Conservation (phyloP, 306 rosid genomes). For the Rubus idaeus region DNA sequence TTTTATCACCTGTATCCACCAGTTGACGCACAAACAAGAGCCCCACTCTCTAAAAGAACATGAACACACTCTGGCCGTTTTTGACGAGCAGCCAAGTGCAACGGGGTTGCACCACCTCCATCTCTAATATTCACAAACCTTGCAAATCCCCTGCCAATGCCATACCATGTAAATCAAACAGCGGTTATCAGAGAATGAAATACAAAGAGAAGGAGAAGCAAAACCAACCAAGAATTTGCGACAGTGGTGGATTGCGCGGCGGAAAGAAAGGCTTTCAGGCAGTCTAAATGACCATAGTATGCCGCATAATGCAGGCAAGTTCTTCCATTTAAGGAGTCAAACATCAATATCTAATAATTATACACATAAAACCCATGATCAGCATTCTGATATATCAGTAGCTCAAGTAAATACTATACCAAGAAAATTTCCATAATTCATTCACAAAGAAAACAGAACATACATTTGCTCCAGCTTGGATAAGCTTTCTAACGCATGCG, state of each 20-base stretch:
- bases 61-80: conserved; percentile 57
- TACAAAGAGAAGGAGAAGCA: neutral
- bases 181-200: neutral
- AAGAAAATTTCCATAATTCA: conserved; percentile 15
- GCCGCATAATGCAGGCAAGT: conserved; percentile 93
- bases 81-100: conserved; percentile 85
- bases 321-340: conserved; percentile 69
- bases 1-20: conserved; percentile 69
- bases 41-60: conserved; percentile 75
- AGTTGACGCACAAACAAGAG: conserved; percentile 76
- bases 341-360: conserved; percentile 70
- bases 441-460: conserved; percentile 23
- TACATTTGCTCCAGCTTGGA: conserved; percentile 88
- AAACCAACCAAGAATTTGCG: conserved; percentile 70
- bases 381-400: neutral
- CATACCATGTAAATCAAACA: conserved; percentile 22
- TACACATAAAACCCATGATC: conserved; percentile 17
- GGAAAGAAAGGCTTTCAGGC: conserved; percentile 68
- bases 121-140: conserved; percentile 92
- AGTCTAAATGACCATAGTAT: conserved; percentile 72
- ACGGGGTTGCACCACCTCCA: conserved; percentile 78
- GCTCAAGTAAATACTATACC: conserved; percentile 7
- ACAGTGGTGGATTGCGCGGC: conserved; percentile 76
- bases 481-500: conserved; percentile 59
- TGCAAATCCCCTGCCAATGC: conserved; percentile 68